Evolutionary conservation across 345 rosid species (phyloP), one percentile per base, ranked within the genome.

Genomic region (Mangifera indica): DNA sequence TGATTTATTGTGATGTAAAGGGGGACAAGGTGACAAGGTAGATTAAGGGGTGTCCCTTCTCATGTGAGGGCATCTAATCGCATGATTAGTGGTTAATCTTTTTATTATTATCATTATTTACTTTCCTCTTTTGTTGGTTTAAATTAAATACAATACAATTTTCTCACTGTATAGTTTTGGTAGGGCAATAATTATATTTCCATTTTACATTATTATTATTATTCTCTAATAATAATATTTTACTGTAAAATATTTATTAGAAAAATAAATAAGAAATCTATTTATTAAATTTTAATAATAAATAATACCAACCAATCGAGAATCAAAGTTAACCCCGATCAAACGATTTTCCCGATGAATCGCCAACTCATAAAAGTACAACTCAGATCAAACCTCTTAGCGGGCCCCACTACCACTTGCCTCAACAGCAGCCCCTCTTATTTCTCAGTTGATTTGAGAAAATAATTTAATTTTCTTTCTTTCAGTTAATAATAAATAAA

Each of bases 271-370:
- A 17, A 29, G 2, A 1, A 60, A n/a, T n/a, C n/a, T n/a, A n/a
- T n/a, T n/a, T n/a, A n/a, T n/a, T n/a, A n/a, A n/a, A n/a, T n/a
- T n/a, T n/a, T n/a, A n/a, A n/a, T n/a, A 42, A 68, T 4, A 49
- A 6, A 56, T 56, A 17, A 49, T 42, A 29, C 54, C 24, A 26
- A 60, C 59, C 63, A 46, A 21, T 46, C 49, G 20, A 15, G 46
- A 32, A 45, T 21, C 57, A 8, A 4, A 13, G 53, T 49, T 49
- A 7, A 18, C 51, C n/a, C n/a, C n/a, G n/a, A n/a, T n/a, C n/a
- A n/a, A n/a, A 53, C 71, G 45, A 20, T 63, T 57, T 54, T 29
- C 25, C 48, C 68, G 70, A 72, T 54, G 70, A 56, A 63, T 32
- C 63, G n/a, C 67, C 69, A 72, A 58, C 72, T 59, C 21, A 4